Conservation (phyloP, 805 yeast genomes). For the Ogataea chonburiensis region DNA sequence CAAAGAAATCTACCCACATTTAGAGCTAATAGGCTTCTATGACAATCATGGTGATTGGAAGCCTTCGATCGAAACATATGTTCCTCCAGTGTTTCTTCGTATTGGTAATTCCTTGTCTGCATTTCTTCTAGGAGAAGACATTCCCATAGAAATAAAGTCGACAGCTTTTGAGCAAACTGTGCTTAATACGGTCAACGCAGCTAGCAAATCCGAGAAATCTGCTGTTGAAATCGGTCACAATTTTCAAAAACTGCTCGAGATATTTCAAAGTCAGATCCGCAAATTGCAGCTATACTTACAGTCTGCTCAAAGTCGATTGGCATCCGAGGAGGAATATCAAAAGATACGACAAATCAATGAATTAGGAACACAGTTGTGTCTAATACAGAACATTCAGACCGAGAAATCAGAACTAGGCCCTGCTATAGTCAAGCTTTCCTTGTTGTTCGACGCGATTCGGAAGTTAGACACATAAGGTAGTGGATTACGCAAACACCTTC, state of each 20-base stretch:
- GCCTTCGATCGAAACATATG: too few relatives aligned
- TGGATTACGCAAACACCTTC: too few relatives aligned
- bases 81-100: conserved; percentile 1
- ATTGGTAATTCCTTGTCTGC: too few relatives aligned
- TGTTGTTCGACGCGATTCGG: conserved; percentile 13
- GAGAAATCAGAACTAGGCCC: conserved; percentile 2
- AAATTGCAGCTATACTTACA: conserved; percentile 2
- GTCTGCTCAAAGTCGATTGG: background rate
- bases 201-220: conserved; percentile 3
- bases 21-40: conserved; percentile 24
- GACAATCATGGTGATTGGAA: background rate
- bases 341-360: conserved; percentile 5
- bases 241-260: conserved; percentile 1
- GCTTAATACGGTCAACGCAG: conserved; percentile 16
- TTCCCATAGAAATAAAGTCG: conserved; percentile 14
- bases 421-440: conserved; percentile 13
- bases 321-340: conserved; percentile 3
- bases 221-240: conserved; percentile 2
- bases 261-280: background rate
- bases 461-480: conserved; percentile 9
- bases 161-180: conserved; percentile 18
- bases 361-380: conserved; percentile 4
- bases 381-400: background rate
- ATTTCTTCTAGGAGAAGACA: background rate
- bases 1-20: conserved; percentile 26